Base-by-base conservation (phyloP, 495 filamentous ascomycete species). In the Xylaria bambusicola region DNA sequence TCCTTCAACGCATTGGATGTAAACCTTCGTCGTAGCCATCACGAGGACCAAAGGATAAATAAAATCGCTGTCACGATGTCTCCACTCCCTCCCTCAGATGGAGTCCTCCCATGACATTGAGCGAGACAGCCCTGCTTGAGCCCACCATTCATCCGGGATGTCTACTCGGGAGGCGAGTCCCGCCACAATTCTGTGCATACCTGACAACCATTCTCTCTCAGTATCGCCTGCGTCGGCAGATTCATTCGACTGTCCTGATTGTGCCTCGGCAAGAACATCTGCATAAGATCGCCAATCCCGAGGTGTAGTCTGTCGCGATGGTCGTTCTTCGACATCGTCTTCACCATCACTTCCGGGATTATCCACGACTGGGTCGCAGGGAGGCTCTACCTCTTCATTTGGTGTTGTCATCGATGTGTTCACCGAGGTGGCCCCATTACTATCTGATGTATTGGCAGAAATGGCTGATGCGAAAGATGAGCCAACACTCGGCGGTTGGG, bases 71-170 rank as follows among this genome's bases (percentile, higher is more conserved):
- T 33, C 29, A 5, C 5, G 29, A 5, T 33, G 29, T 10, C 29
- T n/a, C 5, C 29, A 33, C 29, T 33, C 29, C 13, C 15, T 3
- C 26, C 0, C 24, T 53, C 58, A 73, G 38, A 66, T 73, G 4
- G 59, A 64, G 15, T 63, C 65, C 31, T 78, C 78, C 20, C 75
- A 76, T n/a, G 76, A 73, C 62, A 82, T 71, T 13, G 80, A 85
- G 62, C 85, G 82, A 58, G 78, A 84, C 48, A 92, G 77, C 3
- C 89, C 89, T 57, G 84, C 87, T 61, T 84, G 82, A 47, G 81
- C 82, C 90, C 90, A 93, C 85, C 86, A 90, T 49, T 87, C 82
- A 47, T 91, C 88, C 0, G 88, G 86, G 59, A 92, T 85, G 64
- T 91, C 87, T 63, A 87, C 81, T 8, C 88, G 75, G 9, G 83